A percentile compares a stretch with the other conserved stretches of the same genome.
Evolutionary conservation across 345 rosid species (phyloP).

Genomic region (Ailanthus altissimus): DNA sequence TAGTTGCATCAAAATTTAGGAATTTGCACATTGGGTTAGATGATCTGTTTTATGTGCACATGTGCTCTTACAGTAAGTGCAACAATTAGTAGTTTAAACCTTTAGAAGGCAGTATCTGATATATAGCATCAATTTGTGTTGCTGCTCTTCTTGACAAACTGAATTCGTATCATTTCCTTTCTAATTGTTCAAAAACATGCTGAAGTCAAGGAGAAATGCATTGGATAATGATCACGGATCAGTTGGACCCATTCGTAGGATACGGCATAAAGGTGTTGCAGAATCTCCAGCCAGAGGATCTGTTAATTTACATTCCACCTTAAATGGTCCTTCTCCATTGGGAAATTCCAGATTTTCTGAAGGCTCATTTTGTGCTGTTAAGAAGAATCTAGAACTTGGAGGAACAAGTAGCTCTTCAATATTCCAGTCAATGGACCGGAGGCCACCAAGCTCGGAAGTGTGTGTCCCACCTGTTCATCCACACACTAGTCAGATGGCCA

Average conservation of each 20-base stretch:
- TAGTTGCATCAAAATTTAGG: neutral
- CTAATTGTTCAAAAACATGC: slow-evolving; percentile 27
- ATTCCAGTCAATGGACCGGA: slow-evolving; percentile 37
- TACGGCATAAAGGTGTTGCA: slow-evolving; percentile 38
- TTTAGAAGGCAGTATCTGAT: neutral
- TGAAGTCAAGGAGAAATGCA: slow-evolving; percentile 41
- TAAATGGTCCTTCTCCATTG: slow-evolving; percentile 33
- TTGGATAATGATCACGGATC: slow-evolving; percentile 49
- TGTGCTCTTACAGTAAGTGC: neutral
- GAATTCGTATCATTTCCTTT: neutral
- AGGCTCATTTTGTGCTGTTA: slow-evolving; percentile 34
- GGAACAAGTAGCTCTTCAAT: slow-evolving; percentile 40
- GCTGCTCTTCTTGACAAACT: slow-evolving; percentile 16
- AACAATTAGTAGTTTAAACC: neutral
- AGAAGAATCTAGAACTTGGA: slow-evolving; percentile 49
- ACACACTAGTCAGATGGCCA: slow-evolving; percentile 79
- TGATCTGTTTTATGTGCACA: neutral
- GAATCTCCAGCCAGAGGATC: slow-evolving; percentile 42
- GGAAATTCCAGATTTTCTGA: slow-evolving; percentile 37
- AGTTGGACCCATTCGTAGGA: slow-evolving; percentile 74
- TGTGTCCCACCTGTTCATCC: slow-evolving; percentile 57
- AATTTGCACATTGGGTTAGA: neutral
- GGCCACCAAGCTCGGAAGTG: slow-evolving; percentile 41
- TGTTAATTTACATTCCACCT: slow-evolving; percentile 41
- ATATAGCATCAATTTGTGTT: neutral